These are phyloP conservation scores for Didymella sp. DNA, from an alignment of 2,329 filamentous ascomycete species.

Conservation along the genomic window DNA sequence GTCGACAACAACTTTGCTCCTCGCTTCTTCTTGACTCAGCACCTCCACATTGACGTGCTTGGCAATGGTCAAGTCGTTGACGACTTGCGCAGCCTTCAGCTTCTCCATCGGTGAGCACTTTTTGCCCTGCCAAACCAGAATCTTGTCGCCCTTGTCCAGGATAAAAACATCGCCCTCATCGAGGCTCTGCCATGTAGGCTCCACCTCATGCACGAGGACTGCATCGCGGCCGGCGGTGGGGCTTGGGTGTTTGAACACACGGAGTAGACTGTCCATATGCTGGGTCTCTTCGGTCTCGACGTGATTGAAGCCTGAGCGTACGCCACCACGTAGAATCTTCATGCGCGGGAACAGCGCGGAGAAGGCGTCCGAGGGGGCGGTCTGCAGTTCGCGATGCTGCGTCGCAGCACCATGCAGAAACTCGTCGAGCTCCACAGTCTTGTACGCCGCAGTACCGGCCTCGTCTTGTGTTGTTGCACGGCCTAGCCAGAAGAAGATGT, in stretches of 20 bases:
- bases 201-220: constrained; percentile 69
- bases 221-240: constrained; percentile 55
- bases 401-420: constrained; percentile 67
- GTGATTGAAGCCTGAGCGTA: constrained; percentile 68
- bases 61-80: constrained; percentile 68
- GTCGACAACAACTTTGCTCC: constrained; percentile 62
- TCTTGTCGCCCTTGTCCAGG: constrained; percentile 67
- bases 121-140: constrained; percentile 74
- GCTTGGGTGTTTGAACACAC: constrained; percentile 66
- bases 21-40: constrained; percentile 65
- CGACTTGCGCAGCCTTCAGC: constrained; percentile 70
- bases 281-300: constrained; percentile 59
- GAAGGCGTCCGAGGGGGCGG: constrained; percentile 66
- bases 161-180: constrained; percentile 72
- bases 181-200: constrained; percentile 66
- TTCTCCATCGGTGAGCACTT: constrained; percentile 73
- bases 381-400: constrained; percentile 71
- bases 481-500: constrained; percentile 75
- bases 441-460: constrained; percentile 72
- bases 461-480: constrained; percentile 71
- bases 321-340: constrained; percentile 67
- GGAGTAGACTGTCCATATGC: constrained; percentile 62
- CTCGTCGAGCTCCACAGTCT: constrained; percentile 74
- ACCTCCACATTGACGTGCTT: constrained; percentile 72
- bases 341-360: constrained; percentile 66